Evolutionary conservation across 1,284 basidiomycete species (phyloP), one percentile per base, ranked within the genome.

Genomic region (Cerrena zonata): DNA sequence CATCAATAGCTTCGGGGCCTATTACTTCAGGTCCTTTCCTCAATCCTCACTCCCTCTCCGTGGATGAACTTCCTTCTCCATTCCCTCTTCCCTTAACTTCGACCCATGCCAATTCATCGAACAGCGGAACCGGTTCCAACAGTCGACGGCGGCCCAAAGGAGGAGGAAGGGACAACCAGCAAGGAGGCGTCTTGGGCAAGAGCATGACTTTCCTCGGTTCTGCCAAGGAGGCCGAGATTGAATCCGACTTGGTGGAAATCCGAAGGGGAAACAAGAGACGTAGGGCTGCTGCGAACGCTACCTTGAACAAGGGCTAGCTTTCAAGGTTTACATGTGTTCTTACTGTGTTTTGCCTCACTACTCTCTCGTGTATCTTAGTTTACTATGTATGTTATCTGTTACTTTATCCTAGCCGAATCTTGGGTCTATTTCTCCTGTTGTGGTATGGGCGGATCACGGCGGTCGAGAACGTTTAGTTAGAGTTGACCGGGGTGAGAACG

Each of bases 41-140:
- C 15, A 89, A 89, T 61, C 88, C 87, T 3, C 84, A 88, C 61
- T 89, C 87, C 1, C 78, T 90, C 42, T 77, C 83, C 2, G 82
- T 90, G 38, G 89, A 91, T 58, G 88, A 91, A 61, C 76, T 91
- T 24, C 84, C 86, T 1, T 89, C 88, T 0, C 85, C 86, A 2
- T 91, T 89, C 70, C 85, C 88, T 0, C 72, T 91, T 13, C 80
- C 88, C 2, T 76, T 91, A 19, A 86, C 84, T 2, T 60, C 63
- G n/a, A 58, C 60, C 18, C 58, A 63, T 25, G 36, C 56, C 0
- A 60, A 72, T 77, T 15, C 66, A 64, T 26, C 55, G 60, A 15
- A 64, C 67, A 69, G 51, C 65, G 43, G 63, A 62, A 66, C 67
- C 1, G 59, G 63, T 2, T 66, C 67, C 4, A 73, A 70, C 1